These are phyloP conservation scores for Nothophaeocryptopus gaeumannii DNA, from an alignment of 2,329 filamentous ascomycete genomes.

Conservation along the genomic window DNA sequence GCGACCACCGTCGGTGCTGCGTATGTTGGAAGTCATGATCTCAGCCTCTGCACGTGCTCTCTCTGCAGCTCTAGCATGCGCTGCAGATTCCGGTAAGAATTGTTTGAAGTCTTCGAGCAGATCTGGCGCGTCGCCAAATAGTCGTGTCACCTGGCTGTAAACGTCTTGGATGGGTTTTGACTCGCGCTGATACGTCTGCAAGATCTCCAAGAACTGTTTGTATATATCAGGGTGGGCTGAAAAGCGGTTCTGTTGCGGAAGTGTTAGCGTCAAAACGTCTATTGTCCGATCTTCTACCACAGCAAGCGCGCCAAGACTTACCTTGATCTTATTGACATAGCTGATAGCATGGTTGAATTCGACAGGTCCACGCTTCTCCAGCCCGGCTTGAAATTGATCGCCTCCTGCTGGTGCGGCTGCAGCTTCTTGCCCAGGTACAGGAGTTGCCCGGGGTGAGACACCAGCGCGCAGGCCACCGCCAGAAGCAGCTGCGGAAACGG, in stretches of 20 bases:
- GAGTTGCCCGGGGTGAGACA: constrained; percentile 50
- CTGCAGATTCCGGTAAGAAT: constrained; percentile 87
- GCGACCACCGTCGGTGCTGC: constrained; percentile 38
- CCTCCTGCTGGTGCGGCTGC: constrained; percentile 44
- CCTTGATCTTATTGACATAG: constrained; percentile 99
- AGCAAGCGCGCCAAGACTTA: constrained; percentile 42
- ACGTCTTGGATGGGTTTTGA: constrained; percentile 98
- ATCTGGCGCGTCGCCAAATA: constrained; percentile 92
- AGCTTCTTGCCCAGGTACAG: constrained; percentile 56
- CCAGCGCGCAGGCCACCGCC: constrained; percentile 48
- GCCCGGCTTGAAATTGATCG: constrained; percentile 42
- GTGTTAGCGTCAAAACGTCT: constrained; percentile 1
- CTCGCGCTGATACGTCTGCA: constrained; percentile 96
- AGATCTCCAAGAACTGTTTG: constrained; percentile 96
- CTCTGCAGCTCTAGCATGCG: constrained; percentile 59
- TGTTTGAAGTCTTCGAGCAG: constrained; percentile 98
- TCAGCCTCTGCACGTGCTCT: constrained; percentile 62
- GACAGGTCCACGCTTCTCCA: constrained; percentile 88
- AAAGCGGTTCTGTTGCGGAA: constrained; percentile 74
- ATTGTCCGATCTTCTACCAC: background rate
- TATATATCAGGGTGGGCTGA: constrained; percentile 96
- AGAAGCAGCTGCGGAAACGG: constrained; percentile 57
- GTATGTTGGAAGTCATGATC: constrained; percentile 65
- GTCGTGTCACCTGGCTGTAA: constrained; percentile 89
- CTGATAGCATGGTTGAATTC: constrained; percentile 99